Base-by-base conservation (phyloP, 768 basidiomycete species). In the Wakefieldia striispora region DNA sequence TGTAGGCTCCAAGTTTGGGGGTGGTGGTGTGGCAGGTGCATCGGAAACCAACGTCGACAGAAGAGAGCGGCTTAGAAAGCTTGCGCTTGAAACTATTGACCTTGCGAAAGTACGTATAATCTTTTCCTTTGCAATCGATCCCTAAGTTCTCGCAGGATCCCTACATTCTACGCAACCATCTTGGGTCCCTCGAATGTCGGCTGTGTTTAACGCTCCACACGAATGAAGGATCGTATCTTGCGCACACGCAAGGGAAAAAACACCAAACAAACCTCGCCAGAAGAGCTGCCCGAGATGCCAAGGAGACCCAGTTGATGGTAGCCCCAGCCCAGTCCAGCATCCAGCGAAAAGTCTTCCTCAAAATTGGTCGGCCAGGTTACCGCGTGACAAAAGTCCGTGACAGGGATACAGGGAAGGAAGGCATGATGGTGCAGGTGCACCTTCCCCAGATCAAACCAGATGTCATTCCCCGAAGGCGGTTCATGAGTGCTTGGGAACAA, bases 401-500 rank as follows among this genome's bases (percentile, higher is more conserved):
- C 60, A 80, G 81, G 38, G 88, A 91, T 53, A 87, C 90, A 0
- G 87, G 91, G 11, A 91, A 94, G 63, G 90, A 97, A 71, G 97
- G 95, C 17, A 88, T 98, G 81, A 87, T 97, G 80, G 95, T 98
- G 43, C 95, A 97, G 60, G 89, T 98, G 3, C 91, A 95, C 68
- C 76, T 97, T 40, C 95, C 95, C 6, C 93, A 97, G 71, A 91
- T 97, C 59, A 95, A 93, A 70, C 70, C 82, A 6, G 92, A 78
- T 23, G 88, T 94, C 43, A 70, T 83, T 34, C 97, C 97, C 36
- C 78, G 91, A 47, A 76, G 91, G 54, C 80, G 95, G 43, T 95
- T 97, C 71, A 97, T 97, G 95, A 92, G 89, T 62, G 88, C 91
- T 54, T 99, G 94, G 84, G 95, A 98, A 70, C 97, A 98, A 71